A percentile compares a stretch with the other conserved stretches of the same genome.
Conservation (phyloP, 257 asterid genomes). For the Rhazya stricta region DNA sequence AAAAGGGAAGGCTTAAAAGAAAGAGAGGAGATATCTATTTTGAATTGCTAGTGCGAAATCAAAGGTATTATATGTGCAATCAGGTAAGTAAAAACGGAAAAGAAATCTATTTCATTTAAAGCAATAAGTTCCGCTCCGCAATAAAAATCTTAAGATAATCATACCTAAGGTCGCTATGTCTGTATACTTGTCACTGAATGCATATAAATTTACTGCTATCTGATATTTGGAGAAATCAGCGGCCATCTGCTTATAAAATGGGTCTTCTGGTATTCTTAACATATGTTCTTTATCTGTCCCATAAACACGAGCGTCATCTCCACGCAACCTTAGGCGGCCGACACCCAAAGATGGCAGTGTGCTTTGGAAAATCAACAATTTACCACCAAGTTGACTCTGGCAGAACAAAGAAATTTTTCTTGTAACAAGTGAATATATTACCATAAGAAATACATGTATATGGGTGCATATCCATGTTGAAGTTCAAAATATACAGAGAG, state of each 20-base stretch:
- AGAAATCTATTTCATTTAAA: background rate
- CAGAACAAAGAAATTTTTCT: constrained; percentile 23
- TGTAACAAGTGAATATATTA: constrained; percentile 4
- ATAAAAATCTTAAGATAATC: constrained; percentile 9
- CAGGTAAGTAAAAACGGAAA: background rate
- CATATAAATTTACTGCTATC: constrained; percentile 87
- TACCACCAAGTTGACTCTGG: constrained; percentile 97
- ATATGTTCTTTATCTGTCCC: constrained; percentile 92
- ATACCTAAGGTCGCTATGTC: constrained; percentile 93
- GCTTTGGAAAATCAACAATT: constrained; percentile 89
- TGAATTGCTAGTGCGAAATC: no score
- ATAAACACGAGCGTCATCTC: constrained; percentile 75
- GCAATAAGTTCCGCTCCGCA: background rate
- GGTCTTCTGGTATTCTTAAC: constrained; percentile 86
- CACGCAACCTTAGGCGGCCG: constrained; percentile 92
- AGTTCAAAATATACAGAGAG: no score
- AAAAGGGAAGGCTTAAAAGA: background rate
- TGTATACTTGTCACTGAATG: constrained; percentile 84
- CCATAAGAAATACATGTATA: no score
- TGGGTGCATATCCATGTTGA: background rate
- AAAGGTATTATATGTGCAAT: background rate
- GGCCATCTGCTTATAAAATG: constrained; percentile 99
- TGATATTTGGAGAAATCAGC: constrained; percentile 97
- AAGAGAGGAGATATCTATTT: background rate
- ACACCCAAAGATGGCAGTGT: constrained; percentile 90